Conservation (phyloP, 495 filamentous ascomycete genomes). For the Tuber melanosporum region DNA sequence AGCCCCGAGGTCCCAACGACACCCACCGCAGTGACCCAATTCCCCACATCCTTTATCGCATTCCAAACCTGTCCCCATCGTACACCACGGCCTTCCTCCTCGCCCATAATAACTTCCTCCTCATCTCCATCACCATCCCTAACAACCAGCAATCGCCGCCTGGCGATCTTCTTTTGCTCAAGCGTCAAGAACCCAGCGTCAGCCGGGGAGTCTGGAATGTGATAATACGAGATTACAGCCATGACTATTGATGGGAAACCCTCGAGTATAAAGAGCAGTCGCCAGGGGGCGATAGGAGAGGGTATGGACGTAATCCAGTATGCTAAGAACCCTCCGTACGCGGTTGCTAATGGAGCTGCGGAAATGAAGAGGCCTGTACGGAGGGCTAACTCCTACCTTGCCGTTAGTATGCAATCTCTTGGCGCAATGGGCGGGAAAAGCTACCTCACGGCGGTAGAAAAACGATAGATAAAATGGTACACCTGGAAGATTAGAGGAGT, state of each 20-base stretch:
- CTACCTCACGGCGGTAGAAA: conserved; percentile 65
- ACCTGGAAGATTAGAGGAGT: conserved; percentile 40
- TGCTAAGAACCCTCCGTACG: conserved; percentile 75
- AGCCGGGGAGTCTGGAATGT: conserved; percentile 64
- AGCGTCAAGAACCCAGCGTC: conserved; percentile 63
- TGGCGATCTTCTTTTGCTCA: conserved; percentile 64
- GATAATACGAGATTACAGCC: conserved; percentile 60
- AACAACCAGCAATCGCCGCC: conserved; percentile 59
- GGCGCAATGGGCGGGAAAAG: neutral
- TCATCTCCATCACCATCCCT: conserved; percentile 53
- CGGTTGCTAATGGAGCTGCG: conserved; percentile 72
- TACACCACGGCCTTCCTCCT: conserved; percentile 33
- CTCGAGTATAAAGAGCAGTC: conserved; percentile 76
- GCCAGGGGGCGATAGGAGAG: conserved; percentile 64
- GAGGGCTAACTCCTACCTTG: conserved; percentile 59
- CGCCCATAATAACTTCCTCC: conserved; percentile 43
- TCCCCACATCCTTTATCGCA: conserved; percentile 30
- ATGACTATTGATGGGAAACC: conserved; percentile 65
- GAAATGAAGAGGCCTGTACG: conserved; percentile 70
- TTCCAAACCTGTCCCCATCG: conserved; percentile 34
- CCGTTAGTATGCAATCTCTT: conserved; percentile 6
- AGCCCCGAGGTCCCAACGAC: conserved; percentile 3
- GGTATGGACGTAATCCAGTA: conserved; percentile 73
- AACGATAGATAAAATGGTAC: conserved; percentile 71
- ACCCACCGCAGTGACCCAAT: conserved; percentile 33